Base-by-base conservation (phyloP, 2,329 filamentous ascomycete genomes). In the Cytospora chrysosperma region DNA sequence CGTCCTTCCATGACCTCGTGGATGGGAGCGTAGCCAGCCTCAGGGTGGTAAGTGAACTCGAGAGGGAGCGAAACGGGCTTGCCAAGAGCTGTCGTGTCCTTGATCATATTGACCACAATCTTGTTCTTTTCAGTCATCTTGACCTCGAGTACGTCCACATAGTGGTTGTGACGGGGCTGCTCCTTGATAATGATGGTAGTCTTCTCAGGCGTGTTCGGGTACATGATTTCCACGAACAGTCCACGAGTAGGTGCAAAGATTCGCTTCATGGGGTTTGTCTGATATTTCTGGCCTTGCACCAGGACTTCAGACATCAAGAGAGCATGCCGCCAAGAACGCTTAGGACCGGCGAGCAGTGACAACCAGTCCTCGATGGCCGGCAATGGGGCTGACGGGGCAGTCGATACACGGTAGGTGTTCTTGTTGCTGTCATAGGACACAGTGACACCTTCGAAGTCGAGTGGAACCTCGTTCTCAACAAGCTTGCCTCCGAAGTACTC, bases 401-500 rank as follows among this genome's bases (percentile, higher is more conserved):
- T 86, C 0, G 93, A 92, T 37, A 99, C 80, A 57, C 93, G 89
- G 79, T 96, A 97, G 24, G 88, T 90, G 72, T 90, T 87, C 82
- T 95, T 96, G 76, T 89, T 74, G 64, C 85, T 80, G 67, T 97
- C 90, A 70, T 94, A 87, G 26, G 88, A 91, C 65, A 96, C 87
- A 4, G 89, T 95, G 30, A 99, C 84, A 53, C 93, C 92, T 68
- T 98, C 94, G 21, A 94, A 82, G 64, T 97, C 93, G 21, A 87
- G 77, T 60, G 94, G 88, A 57, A 88, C 85, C 68, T 88, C 88
- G 12, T 83, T 76, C 40, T 92, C 89, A 50, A 91, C 84, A 37
- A 93, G 83, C 78, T 93, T 92, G 71, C 94, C 94, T 68, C 95
- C 95, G 69, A 99, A 97, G 78, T 98, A 99, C 76, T 99, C 95